Conservation (phyloP, 495 filamentous ascomycete species). For the Astrothelium subdiscretum region DNA sequence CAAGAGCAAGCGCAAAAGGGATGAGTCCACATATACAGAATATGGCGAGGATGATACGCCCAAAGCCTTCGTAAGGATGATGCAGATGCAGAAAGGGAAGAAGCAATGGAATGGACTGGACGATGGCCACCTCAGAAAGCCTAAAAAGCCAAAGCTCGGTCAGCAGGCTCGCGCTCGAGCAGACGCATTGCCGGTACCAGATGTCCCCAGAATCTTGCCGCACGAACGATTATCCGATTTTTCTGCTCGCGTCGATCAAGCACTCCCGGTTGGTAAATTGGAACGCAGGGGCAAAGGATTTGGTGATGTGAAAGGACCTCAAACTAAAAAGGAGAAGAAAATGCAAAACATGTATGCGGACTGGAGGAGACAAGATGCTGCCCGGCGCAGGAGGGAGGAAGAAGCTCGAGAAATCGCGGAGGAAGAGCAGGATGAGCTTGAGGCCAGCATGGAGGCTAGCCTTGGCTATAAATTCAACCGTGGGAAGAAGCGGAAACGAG, state of each 20-base stretch:
- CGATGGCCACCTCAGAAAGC: constrained; percentile 41
- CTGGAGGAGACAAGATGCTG: constrained; percentile 60
- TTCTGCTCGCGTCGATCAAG: constrained; percentile 70
- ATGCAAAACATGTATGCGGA: constrained; percentile 69
- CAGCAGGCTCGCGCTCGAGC: background rate
- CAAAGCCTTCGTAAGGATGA: constrained; percentile 69
- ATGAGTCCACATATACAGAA: constrained; percentile 15
- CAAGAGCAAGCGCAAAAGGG: constrained; percentile 33
- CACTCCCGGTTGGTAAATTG: constrained; percentile 56
- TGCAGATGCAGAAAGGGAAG: constrained; percentile 50
- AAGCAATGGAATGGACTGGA: constrained; percentile 56
- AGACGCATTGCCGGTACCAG: constrained; percentile 8
- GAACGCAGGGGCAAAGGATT: constrained; percentile 20
- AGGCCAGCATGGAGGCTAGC: constrained; percentile 38
- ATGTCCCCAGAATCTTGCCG: constrained; percentile 58
- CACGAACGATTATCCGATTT: constrained; percentile 78
- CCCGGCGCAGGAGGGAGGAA: constrained; percentile 45
- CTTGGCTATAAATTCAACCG: constrained; percentile 38
- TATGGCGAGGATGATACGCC: constrained; percentile 65
- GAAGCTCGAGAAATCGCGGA: constrained; percentile 52
- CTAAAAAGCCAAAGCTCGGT: constrained; percentile 36
- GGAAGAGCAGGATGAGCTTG: constrained; percentile 48
- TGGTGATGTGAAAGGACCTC: constrained; percentile 32
- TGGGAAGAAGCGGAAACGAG: constrained; percentile 35
- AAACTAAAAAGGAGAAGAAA: constrained; percentile 70